These are phyloP conservation scores for Purpureocillium lavendulum DNA, from an alignment of 2,329 filamentous ascomycete genomes.

Conservation along the genomic window DNA sequence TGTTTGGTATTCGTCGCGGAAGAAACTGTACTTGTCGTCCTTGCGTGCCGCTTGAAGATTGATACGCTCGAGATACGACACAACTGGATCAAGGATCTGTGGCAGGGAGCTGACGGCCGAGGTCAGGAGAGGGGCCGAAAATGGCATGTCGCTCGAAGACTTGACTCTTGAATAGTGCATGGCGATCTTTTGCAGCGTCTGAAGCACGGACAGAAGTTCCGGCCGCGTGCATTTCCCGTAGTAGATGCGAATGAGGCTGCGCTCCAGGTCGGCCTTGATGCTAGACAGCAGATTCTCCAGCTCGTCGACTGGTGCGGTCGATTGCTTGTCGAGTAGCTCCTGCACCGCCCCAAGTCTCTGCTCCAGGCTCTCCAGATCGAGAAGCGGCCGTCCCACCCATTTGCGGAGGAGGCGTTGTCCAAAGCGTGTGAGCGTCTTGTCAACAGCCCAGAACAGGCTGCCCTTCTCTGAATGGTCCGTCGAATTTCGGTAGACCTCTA, in stretches of 20 bases:
- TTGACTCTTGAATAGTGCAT: constrained; percentile 66
- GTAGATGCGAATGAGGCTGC: constrained; percentile 89
- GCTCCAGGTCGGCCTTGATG: constrained; percentile 77
- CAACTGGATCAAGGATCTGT: constrained; percentile 62
- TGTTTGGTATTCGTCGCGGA: constrained; percentile 77
- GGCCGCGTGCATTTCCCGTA: constrained; percentile 92
- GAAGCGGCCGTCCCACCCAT: constrained; percentile 86
- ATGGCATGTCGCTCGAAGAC: constrained; percentile 58
- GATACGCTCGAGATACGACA: constrained; percentile 73
- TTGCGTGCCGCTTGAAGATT: constrained; percentile 73
- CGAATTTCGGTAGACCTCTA: constrained; percentile 93
- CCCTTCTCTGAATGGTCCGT: constrained; percentile 80
- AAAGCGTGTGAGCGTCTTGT: constrained; percentile 85
- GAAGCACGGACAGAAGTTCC: constrained; percentile 76
- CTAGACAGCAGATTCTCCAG: constrained; percentile 63
- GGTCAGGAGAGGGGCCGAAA: constrained; percentile 60
- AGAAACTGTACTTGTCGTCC: constrained; percentile 93
- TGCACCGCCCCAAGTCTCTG: constrained; percentile 77
- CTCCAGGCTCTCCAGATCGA: constrained; percentile 67
- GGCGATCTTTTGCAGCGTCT: constrained; percentile 75
- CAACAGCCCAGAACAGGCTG: constrained; percentile 90
- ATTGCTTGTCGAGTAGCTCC: constrained; percentile 66
- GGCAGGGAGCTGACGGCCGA: constrained; percentile 70
- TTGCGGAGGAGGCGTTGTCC: constrained; percentile 82
- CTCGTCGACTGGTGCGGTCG: constrained; percentile 61